These are phyloP conservation scores for Wakefieldia striispora DNA, from an alignment of 768 basidiomycete species.

Conservation along the genomic window DNA sequence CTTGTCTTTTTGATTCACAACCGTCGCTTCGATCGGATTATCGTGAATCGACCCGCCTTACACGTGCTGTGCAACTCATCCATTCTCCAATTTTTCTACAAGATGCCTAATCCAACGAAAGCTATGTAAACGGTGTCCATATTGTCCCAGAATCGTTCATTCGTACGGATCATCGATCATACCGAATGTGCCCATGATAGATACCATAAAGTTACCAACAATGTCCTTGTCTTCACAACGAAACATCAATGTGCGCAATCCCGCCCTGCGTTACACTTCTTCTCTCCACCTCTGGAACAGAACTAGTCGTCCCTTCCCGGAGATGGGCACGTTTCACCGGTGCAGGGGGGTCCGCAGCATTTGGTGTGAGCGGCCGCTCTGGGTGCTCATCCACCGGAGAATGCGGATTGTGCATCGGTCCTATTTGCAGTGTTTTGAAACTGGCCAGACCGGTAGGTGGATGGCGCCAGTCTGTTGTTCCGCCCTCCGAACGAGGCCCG, in stretches of 20 bases:
- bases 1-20: slow-evolving; percentile 12
- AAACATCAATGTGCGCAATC: slow-evolving; percentile 27
- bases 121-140: no score
- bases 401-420: slow-evolving; percentile 20
- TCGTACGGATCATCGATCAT: no score
- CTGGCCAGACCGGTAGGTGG: slow-evolving; percentile 24
- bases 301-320: slow-evolving; percentile 15
- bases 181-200: neutral
- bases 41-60: slow-evolving; percentile 13
- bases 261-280: slow-evolving; percentile 18
- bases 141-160: no score
- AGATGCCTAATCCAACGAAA: no score
- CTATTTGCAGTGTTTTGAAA: slow-evolving; percentile 13
- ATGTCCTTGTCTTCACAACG: slow-evolving; percentile 12
- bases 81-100: no score
- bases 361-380: neutral
- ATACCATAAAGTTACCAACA: slow-evolving; percentile 16
- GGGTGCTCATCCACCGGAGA: slow-evolving; percentile 15
- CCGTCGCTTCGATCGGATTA: slow-evolving; percentile 21
- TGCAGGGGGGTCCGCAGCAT: no score
- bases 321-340: slow-evolving; percentile 19
- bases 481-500: slow-evolving; percentile 10
- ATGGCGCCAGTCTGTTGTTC: slow-evolving; percentile 24
- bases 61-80: slow-evolving; percentile 8
- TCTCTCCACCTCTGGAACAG: slow-evolving; percentile 23